These are phyloP conservation scores for Dactylellina leptospora DNA, from an alignment of 2,329 filamentous ascomycete genomes.

Conservation along the genomic window DNA sequence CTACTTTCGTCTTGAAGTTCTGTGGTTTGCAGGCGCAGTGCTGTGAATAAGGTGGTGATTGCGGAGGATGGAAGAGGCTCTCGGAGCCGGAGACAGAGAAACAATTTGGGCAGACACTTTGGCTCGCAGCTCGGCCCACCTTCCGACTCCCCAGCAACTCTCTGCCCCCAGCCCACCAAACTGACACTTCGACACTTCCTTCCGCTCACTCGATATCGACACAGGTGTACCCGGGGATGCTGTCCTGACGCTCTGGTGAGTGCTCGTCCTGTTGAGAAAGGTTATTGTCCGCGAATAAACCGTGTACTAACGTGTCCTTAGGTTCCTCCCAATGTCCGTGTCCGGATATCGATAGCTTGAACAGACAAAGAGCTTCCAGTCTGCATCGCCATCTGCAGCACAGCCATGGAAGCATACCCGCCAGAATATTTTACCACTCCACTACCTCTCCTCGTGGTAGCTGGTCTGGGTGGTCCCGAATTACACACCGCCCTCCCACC, in stretches of 20 bases:
- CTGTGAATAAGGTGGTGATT: conserved; percentile 2
- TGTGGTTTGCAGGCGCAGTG: background rate
- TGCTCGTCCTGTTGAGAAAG: too few relatives aligned
- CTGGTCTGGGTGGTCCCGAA: conserved; percentile 70
- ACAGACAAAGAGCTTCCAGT: background rate
- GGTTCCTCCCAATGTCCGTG: conserved; percentile 10
- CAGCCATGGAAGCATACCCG: conserved; percentile 79
- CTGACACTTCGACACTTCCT: background rate
- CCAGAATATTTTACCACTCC: conserved; percentile 84
- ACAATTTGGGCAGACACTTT: conserved; percentile 5
- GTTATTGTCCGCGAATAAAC: background rate
- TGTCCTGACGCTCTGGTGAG: background rate
- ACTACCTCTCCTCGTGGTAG: conserved; percentile 82
- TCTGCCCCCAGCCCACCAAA: background rate
- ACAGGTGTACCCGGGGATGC: too few relatives aligned
- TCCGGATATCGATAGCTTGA: background rate
- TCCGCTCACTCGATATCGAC: background rate
- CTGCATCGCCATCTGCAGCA: background rate
- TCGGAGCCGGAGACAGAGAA: background rate
- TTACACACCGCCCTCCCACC: conserved; percentile 60
- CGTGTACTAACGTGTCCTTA: conserved; percentile 27
- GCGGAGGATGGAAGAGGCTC: conserved; percentile 18
- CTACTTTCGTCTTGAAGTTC: background rate
- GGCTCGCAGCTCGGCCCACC: conserved; percentile 24
- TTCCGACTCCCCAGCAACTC: conserved; percentile 1